Percentiles rank a stretch among this genome's conserved stretches.
phyloP scores from a whole-genome alignment of 495 filamentous ascomycete genomes.

The Penicillium herquei region DNA sequence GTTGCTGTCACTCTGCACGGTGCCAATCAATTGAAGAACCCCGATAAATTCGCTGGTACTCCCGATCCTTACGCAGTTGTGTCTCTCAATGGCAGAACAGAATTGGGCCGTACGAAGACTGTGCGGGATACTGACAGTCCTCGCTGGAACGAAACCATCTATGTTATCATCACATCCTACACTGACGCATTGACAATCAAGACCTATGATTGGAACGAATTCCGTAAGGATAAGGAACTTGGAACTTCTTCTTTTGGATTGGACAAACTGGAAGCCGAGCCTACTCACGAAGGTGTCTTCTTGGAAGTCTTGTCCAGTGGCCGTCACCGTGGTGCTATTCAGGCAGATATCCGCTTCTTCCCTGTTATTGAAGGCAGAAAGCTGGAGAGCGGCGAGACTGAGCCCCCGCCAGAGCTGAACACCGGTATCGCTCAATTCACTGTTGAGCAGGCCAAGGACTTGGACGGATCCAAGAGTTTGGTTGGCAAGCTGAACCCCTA shows the following conservation, averaged over 20 bases:
- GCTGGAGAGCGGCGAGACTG: slow-evolving; percentile 70
- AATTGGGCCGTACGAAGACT: slow-evolving; percentile 85
- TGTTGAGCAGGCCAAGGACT: slow-evolving; percentile 91
- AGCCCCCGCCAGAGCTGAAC: slow-evolving; percentile 81
- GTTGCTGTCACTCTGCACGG: slow-evolving; percentile 88
- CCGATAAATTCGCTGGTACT: slow-evolving; percentile 89
- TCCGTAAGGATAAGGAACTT: slow-evolving; percentile 93
- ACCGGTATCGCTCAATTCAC: slow-evolving; percentile 92
- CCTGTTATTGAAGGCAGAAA: slow-evolving; percentile 75
- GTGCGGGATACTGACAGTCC: slow-evolving; percentile 82
- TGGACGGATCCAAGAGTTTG: slow-evolving; percentile 86
- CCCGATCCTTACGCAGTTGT: slow-evolving; percentile 88
- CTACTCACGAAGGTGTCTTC: slow-evolving; percentile 79
- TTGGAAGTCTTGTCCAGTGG: slow-evolving; percentile 84
- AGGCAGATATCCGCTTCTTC: slow-evolving; percentile 90
- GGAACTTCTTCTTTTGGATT: slow-evolving; percentile 81
- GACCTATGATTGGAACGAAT: slow-evolving; percentile 91
- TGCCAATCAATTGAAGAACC: slow-evolving; percentile 88
- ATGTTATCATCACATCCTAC: slow-evolving; percentile 87
- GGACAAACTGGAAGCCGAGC: slow-evolving; percentile 69
- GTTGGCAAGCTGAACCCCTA: slow-evolving; percentile 90
- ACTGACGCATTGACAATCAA: slow-evolving; percentile 80
- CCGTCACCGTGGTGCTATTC: slow-evolving; percentile 74
- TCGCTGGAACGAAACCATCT: slow-evolving; percentile 94
- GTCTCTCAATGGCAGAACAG: slow-evolving; percentile 77